Evolutionary conservation across 2,329 filamentous ascomycete genomes (phyloP), one percentile per base, ranked within the genome.

Genomic region (Diaporthe citriasiana): DNA sequence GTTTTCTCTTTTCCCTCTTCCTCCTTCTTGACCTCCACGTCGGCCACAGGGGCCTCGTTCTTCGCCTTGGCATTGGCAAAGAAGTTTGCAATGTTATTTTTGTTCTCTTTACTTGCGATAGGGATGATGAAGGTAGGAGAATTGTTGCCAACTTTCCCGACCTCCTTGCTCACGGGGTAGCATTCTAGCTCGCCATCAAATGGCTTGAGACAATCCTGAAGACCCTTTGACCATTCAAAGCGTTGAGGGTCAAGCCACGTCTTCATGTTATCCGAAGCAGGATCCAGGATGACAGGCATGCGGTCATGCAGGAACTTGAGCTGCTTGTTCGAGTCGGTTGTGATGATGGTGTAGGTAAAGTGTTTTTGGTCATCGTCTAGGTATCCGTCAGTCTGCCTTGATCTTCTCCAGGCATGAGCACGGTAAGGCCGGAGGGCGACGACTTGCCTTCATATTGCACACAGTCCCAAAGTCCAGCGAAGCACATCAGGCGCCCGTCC

Each of bases 331-430:
- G 95, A 94, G 75, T 93, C 89, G 1, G 96, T 98, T 0, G 97
- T 99, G 82, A 98, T 96, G 80, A 99, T 91, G 1, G 95, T 96
- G 82, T 98, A 99, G 0, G 95, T 97, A 81, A 96, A 98, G 7
- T 91, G 84, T 81, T 93, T 94, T 76, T 94, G 89, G 3, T 91
- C 87, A 2, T 89, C 89, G 66, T 89, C 91, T 81, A 45, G 33
- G 47, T 13, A 79, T 38, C 79, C 42, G 30, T 77, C 57, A 51
- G 72, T 69, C 33, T 63, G 53, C 45, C 13, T 53, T 3, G 22
- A 22, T n/a, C 8, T 13, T 10, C 9, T 30, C 63, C 2, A 68
- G 13, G 22, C 9, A 51, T 15, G 17, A 15, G 0, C 4, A 57
- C 9, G 1, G n/a, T 22, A 27, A 13, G 19, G 8, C 7, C 3